Conservation (phyloP, 352 stramenopile species). For the Discostella stelligera region DNA sequence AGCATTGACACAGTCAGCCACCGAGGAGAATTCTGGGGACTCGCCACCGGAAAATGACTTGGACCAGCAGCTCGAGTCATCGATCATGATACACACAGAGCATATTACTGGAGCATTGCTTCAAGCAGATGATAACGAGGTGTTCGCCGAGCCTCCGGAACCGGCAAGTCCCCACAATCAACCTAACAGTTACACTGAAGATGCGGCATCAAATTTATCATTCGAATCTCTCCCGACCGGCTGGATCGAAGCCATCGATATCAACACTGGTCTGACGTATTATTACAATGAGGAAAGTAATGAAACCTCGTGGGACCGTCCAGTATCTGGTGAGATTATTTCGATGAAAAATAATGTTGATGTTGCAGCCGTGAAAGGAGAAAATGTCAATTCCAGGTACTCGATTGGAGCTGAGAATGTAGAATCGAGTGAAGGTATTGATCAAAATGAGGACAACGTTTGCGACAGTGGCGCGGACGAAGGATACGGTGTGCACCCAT, state of each 20-base stretch:
- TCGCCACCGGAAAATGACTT: background rate
- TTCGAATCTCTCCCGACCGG: conserved; percentile 8
- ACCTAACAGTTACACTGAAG: background rate
- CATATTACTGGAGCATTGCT: background rate
- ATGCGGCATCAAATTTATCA: background rate
- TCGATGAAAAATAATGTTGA: background rate
- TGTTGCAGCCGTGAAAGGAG: background rate
- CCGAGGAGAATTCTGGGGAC: background rate
- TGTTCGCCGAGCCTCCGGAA: background rate
- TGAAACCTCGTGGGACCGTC: conserved; percentile 86
- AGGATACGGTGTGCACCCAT: background rate
- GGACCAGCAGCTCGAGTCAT: conserved; percentile 2
- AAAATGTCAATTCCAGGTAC: background rate
- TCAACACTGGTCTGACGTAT: conserved; percentile 83
- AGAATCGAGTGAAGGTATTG: background rate
- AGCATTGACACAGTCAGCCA: background rate
- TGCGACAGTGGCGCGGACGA: background rate
- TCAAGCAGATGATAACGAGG: background rate
- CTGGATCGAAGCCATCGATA: conserved; percentile 11
- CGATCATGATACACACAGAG: background rate
- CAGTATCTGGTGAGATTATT: conserved; percentile 44
- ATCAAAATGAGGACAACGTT: background rate
- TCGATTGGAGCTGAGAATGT: background rate
- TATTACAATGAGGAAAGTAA: conserved; percentile 91
- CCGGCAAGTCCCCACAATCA: background rate